Evolutionary conservation across 1,284 basidiomycete genomes (phyloP), one percentile per base, ranked within the genome.

Genomic region (Mycena sp.): DNA sequence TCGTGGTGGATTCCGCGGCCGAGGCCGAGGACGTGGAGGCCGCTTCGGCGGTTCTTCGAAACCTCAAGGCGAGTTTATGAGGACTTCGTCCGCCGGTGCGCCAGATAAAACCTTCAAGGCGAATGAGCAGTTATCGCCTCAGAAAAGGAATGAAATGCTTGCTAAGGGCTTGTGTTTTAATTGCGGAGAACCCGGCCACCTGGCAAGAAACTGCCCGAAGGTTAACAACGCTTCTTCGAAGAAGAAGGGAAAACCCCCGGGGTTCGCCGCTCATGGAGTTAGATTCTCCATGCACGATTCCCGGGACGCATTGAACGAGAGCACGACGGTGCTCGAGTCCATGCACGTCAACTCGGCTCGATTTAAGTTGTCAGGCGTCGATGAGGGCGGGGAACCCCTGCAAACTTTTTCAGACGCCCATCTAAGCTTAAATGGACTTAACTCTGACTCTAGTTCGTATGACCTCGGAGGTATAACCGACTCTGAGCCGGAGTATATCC

Each of bases 121-220:
- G 5, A 26, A 21, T 26, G 26, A 26, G 9, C 7, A 37, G 25
- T 11, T 41, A 35, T 41, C 26, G 12, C 3, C 16, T 4, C 46
- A 49, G 25, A 16, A 17, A 6, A 7, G 52, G 2, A 54, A 54
- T 11, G 46, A 59, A 23, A 28, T 52, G 9, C 35, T 30, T n/a
- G 58, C 32, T 16, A 58, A 60, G 25, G 58, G 58, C 6, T 32
- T 56, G 25, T 72, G 70, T 30, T 70, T 67, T 46, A 44, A 46
- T 1, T 72, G 70, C 29, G 46, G 58, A 16, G 64, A 64, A 21
- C 37, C 45, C 2, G 65, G 64, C 0, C 71, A 72, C 41, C 32
- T 67, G n/a, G 49, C 58, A 3, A 25, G 64, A 9, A 64, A 70
- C 14, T 69, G 65, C 44, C 52, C 28, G 1, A 52, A 38, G 35